phyloP scores from a whole-genome alignment of 1,284 basidiomycete species.

The Crepidotus sp. region DNA sequence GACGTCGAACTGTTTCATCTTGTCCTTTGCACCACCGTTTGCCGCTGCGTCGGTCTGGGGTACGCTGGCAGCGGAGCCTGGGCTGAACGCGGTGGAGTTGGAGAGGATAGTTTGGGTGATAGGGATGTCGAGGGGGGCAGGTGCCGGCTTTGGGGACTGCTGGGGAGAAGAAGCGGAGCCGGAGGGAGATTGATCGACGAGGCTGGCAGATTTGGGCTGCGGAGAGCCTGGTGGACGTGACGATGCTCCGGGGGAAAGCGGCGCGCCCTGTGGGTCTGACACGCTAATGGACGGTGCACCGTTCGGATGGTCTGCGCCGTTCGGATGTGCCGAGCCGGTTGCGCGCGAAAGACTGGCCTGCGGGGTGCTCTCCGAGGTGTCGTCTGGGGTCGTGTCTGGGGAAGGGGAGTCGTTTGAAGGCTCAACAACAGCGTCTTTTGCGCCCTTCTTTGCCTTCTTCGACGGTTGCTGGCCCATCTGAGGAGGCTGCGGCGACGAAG shows the following conservation, averaged over 20 bases:
- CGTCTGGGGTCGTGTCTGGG: slow-evolving; percentile 27
- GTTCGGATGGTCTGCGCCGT: slow-evolving; percentile 30
- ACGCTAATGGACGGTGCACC: slow-evolving; percentile 43
- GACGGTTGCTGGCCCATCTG: slow-evolving; percentile 74
- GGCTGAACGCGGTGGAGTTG: slow-evolving; percentile 40
- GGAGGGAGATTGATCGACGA: slow-evolving; percentile 25
- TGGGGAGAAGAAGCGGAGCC: slow-evolving; percentile 27
- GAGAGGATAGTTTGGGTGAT: slow-evolving; percentile 66
- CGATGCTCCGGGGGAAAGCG: slow-evolving; percentile 22
- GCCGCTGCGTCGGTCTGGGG: slow-evolving; percentile 37
- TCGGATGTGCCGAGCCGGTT: slow-evolving; percentile 27
- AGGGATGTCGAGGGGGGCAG: slow-evolving; percentile 67
- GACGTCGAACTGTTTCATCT: slow-evolving; percentile 73
- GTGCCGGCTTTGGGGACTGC: slow-evolving; percentile 35
- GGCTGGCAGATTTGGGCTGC: slow-evolving; percentile 29
- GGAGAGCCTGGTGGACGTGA: slow-evolving; percentile 28
- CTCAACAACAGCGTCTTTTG: slow-evolving; percentile 35
- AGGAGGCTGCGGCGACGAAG: slow-evolving; percentile 56
- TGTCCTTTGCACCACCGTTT: slow-evolving; percentile 46
- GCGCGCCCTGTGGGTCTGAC: slow-evolving; percentile 39
- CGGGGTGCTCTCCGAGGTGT: slow-evolving; percentile 32
- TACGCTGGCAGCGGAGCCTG: slow-evolving; percentile 37
- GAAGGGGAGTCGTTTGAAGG: slow-evolving; percentile 22
- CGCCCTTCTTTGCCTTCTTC: slow-evolving; percentile 66
- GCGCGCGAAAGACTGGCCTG: slow-evolving; percentile 38